Conservation (phyloP, 192 early-diverging fungal species). For the Coemansia sp. region DNA sequence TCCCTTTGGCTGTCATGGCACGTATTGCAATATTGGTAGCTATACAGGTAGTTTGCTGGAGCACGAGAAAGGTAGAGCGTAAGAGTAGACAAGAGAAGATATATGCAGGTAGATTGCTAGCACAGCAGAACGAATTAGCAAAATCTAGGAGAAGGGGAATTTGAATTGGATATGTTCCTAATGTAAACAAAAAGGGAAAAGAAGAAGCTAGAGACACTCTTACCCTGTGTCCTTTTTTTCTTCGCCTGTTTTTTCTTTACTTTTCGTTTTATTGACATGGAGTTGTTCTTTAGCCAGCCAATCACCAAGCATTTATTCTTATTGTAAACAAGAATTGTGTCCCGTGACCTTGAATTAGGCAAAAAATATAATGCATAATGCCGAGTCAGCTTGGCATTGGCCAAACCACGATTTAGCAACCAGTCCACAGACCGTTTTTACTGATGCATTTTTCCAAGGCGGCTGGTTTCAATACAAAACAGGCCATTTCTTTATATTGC, state of each 20-base stretch:
- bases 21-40: not conserved
- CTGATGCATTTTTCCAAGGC: too few species aligned
- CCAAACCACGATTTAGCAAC: too few species aligned
- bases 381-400: too few species aligned
- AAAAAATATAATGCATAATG: too few species aligned
- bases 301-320: not conserved
- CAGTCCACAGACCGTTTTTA: too few species aligned
- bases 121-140: not conserved
- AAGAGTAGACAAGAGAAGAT: not conserved
- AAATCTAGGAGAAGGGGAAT: not conserved
- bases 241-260: not conserved
- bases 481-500: too few species aligned
- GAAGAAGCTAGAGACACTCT: not conserved
- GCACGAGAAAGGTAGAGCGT: not conserved
- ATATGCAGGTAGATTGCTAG: not conserved
- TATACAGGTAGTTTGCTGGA: not conserved
- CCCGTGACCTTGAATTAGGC: not conserved
- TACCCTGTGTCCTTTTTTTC: not conserved
- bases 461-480: too few species aligned
- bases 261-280: not conserved
- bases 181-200: constrained; percentile 6
- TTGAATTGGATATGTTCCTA: not conserved
- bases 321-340: not conserved
- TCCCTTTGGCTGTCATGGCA: constrained; percentile 30
- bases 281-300: not conserved